Evolutionary conservation across 768 basidiomycete genomes (phyloP).

Genomic region (Suillus hirtellus): DNA sequence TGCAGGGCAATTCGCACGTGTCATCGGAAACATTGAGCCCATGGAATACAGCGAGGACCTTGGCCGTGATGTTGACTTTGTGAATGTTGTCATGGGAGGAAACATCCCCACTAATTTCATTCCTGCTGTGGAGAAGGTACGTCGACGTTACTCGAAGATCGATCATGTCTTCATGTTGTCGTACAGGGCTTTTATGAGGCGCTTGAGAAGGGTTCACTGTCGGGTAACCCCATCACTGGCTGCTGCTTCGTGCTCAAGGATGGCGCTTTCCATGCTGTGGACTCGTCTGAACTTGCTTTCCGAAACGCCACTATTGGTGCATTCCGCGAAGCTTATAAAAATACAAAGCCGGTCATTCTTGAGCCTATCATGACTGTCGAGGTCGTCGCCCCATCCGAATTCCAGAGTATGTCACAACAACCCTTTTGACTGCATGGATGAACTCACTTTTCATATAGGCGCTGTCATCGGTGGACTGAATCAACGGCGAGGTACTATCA

Average conservation of each 20-base stretch:
- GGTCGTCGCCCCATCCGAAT: conserved; percentile 92
- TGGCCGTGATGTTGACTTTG: conserved; percentile 82
- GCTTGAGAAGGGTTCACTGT: conserved; percentile 84
- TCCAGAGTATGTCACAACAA: conserved; percentile 69
- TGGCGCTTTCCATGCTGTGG: conserved; percentile 89
- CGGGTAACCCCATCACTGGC: conserved; percentile 86
- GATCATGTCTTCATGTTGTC: background rate
- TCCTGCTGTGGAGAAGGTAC: conserved; percentile 91
- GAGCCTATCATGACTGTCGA: conserved; percentile 99
- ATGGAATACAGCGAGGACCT: conserved; percentile 74
- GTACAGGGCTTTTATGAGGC: conserved; percentile 92
- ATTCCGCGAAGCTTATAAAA: conserved; percentile 85
- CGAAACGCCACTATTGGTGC: conserved; percentile 87
- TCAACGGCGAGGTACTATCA: conserved; percentile 87
- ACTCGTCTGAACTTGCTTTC: conserved; percentile 97
- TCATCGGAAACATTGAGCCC: conserved; percentile 89
- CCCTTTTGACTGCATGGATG: background rate
- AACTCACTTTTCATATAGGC: conserved; percentile 39
- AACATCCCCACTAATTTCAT: conserved; percentile 91
- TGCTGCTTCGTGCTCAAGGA: conserved; percentile 87
- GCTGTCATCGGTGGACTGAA: conserved; percentile 94
- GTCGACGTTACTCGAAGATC: conserved; percentile 15
- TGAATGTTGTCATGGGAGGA: conserved; percentile 87
- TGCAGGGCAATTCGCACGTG: conserved; percentile 94
- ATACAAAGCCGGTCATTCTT: conserved; percentile 77